Conservation (phyloP, 2,329 filamentous ascomycete species). For the Hymenotorrendiella dingleyae region DNA sequence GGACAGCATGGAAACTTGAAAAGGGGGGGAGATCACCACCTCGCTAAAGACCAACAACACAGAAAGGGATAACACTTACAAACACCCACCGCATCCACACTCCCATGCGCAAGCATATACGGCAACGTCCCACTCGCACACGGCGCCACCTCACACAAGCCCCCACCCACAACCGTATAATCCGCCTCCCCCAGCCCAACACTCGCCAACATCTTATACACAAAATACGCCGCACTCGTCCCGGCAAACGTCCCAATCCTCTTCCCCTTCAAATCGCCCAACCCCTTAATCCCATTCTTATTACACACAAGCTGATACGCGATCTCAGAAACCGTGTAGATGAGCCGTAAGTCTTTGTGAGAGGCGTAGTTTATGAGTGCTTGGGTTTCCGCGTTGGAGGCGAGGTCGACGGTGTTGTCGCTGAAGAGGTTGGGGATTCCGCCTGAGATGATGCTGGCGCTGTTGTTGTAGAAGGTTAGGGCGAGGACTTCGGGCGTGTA, state of each 20-base stretch:
- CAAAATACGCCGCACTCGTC: conserved; percentile 11
- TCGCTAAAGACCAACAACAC: too few relatives aligned
- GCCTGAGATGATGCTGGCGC: conserved; percentile 1
- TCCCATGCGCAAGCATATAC: conserved; percentile 7
- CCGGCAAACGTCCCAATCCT: conserved; percentile 10
- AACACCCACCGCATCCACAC: conserved; percentile 11
- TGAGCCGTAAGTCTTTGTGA: conserved; percentile 13
- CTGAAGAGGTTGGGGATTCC: conserved; percentile 9
- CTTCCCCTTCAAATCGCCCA: conserved; percentile 14
- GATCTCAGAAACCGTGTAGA: conserved; percentile 12
- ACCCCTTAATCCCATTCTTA: conserved; percentile 6
- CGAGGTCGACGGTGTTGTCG: conserved; percentile 11
- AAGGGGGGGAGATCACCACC: too few relatives aligned
- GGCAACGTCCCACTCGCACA: conserved; percentile 12
- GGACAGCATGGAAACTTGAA: too few relatives aligned
- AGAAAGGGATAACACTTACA: too few relatives aligned
- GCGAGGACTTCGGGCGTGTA: conserved; percentile 12
- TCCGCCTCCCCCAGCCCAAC: conserved; percentile 4
- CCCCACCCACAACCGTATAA: conserved; percentile 9
- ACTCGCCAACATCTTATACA: conserved; percentile 8
- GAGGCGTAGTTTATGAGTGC: conserved; percentile 10
- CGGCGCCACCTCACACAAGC: conserved; percentile 8
- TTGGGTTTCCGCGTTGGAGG: conserved; percentile 17
- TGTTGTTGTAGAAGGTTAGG: conserved; percentile 9
- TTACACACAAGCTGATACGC: conserved; percentile 13